Evolutionary conservation across 176 grass and related monocot species (phyloP).

Genomic region (Typha latifolia): DNA sequence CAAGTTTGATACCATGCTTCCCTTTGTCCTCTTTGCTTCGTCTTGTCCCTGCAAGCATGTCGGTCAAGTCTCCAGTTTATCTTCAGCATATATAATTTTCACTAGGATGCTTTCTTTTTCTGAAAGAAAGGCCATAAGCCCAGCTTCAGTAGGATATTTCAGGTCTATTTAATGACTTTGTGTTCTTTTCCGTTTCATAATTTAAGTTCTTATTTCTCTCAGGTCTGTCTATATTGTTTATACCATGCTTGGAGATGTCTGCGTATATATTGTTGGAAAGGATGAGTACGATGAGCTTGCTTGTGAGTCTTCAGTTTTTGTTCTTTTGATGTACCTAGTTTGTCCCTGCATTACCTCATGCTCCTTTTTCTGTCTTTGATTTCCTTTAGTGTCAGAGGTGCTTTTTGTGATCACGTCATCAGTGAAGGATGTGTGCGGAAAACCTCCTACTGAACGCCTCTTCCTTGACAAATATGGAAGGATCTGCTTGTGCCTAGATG

Average conservation of each 20-base stretch:
- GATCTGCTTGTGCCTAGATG: slow-evolving; percentile 86
- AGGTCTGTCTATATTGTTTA: slow-evolving; percentile 96
- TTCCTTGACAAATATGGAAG: slow-evolving; percentile 93
- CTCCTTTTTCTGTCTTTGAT: neutral
- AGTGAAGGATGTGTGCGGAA: slow-evolving; percentile 82
- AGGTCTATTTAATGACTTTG: neutral
- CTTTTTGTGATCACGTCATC: slow-evolving; percentile 89
- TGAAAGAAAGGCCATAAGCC: no score
- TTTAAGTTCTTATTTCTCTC: slow-evolving; percentile 1
- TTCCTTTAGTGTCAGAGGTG: slow-evolving; percentile 61
- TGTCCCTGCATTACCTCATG: neutral
- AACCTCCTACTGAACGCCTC: slow-evolving; percentile 68
- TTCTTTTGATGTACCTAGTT: neutral
- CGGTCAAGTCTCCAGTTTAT: neutral
- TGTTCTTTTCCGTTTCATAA: neutral
- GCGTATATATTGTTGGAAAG: slow-evolving; percentile 88
- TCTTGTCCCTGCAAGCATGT: neutral
- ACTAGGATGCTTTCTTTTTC: neutral
- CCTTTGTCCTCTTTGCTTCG: neutral
- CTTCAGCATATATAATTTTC: neutral
- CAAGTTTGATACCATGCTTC: neutral
- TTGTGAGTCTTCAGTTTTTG: slow-evolving; percentile 36
- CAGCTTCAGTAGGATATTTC: neutral
- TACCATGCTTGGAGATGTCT: slow-evolving; percentile 78
- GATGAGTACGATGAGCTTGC: slow-evolving; percentile 99